Conservation (phyloP, 768 basidiomycete genomes). For the Mycena rosella region DNA sequence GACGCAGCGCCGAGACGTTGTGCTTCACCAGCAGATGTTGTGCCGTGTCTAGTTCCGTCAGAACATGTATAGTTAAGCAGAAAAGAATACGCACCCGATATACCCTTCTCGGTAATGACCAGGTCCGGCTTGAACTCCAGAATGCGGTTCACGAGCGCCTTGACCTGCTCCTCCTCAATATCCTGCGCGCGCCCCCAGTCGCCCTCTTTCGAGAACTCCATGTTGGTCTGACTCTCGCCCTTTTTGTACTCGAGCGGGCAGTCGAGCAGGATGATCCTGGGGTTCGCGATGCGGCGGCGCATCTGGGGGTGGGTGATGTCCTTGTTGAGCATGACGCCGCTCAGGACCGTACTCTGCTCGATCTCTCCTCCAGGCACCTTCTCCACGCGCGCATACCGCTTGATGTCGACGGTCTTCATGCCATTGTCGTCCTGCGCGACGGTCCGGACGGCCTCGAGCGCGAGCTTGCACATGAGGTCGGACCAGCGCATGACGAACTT, state of each 20-base stretch:
- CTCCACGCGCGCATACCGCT: constrained; percentile 97
- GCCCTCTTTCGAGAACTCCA: constrained; percentile 94
- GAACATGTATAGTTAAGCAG: constrained; percentile 11
- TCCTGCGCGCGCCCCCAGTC: constrained; percentile 95
- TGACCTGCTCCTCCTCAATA: constrained; percentile 98
- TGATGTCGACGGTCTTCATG: constrained; percentile 94
- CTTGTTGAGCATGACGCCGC: constrained; percentile 98
- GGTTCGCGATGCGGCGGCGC: constrained; percentile 91
- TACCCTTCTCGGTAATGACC: constrained; percentile 97
- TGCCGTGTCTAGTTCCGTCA: constrained; percentile 76
- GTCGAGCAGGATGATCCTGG: constrained; percentile 89
- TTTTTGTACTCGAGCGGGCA: constrained; percentile 99
- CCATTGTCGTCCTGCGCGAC: constrained; percentile 84
- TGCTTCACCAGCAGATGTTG: constrained; percentile 91
- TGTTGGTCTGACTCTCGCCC: constrained; percentile 98
- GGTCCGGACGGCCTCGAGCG: constrained; percentile 91
- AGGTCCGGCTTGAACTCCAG: constrained; percentile 96
- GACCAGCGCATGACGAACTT: constrained; percentile 98
- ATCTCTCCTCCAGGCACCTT: constrained; percentile 99
- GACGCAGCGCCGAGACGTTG: constrained; percentile 92
- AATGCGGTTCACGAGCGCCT: constrained; percentile 84
- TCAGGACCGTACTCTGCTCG: constrained; percentile 88
- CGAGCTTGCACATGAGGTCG: constrained; percentile 96
- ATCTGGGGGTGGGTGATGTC: constrained; percentile 98
- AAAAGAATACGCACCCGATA: constrained; percentile 77